phyloP scores from a whole-genome alignment of 352 stramenopile genomes.

The Phytophthora hibernalis region DNA sequence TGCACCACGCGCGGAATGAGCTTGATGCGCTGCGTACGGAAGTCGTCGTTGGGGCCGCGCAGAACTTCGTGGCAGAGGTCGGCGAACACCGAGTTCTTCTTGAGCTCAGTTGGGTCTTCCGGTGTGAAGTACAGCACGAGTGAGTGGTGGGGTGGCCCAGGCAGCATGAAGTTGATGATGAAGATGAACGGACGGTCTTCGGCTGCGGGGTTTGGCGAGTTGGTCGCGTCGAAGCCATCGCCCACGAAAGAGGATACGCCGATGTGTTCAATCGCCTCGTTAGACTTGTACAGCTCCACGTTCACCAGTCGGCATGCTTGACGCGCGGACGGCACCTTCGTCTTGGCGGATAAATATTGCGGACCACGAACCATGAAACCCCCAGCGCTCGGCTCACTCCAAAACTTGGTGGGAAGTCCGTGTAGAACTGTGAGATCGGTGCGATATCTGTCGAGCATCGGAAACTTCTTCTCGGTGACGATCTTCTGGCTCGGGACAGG shows the following conservation, averaged over 20 bases:
- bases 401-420: slow-evolving; percentile 74
- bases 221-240: slow-evolving; percentile 39
- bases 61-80: slow-evolving; percentile 78
- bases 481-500: slow-evolving; percentile 54
- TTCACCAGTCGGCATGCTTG: slow-evolving; percentile 74
- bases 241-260: slow-evolving; percentile 74
- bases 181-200: slow-evolving; percentile 65
- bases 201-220: slow-evolving; percentile 1
- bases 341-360: slow-evolving; percentile 68
- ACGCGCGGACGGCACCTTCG: slow-evolving; percentile 63
- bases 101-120: slow-evolving; percentile 60
- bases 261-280: slow-evolving; percentile 65
- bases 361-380: slow-evolving; percentile 74
- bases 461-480: slow-evolving; percentile 66
- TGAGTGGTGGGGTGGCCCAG: slow-evolving; percentile 66
- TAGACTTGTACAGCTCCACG: slow-evolving; percentile 71
- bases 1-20: slow-evolving; percentile 91
- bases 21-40: slow-evolving; percentile 88
- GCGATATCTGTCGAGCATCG: slow-evolving; percentile 68
- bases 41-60: slow-evolving; percentile 59
- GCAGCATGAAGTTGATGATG: slow-evolving; percentile 87
- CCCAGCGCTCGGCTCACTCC: slow-evolving; percentile 75
- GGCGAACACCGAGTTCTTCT: slow-evolving; percentile 73
- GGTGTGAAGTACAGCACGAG: slow-evolving; percentile 87
- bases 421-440: slow-evolving; percentile 65